These are phyloP conservation scores for Monilinia aucupariae DNA, from an alignment of 2,329 filamentous ascomycete genomes.

Conservation along the genomic window DNA sequence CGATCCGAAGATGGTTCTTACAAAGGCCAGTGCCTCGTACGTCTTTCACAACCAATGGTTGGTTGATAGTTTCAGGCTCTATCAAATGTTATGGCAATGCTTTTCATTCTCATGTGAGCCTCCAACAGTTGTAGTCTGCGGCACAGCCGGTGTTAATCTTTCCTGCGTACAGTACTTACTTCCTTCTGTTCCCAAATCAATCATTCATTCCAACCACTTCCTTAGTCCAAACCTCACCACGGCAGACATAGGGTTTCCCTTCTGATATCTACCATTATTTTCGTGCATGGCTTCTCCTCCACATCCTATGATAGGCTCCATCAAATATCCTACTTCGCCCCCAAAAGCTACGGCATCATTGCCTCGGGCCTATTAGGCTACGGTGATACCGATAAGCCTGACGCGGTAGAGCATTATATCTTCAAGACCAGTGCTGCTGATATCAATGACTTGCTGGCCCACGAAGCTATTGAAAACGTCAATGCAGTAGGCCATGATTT, in stretches of 20 bases:
- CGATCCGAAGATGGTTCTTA: background rate
- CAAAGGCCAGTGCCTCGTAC: background rate
- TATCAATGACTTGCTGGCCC: conserved; percentile 34
- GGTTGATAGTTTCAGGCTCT: too few relatives aligned
- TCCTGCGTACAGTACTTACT: background rate
- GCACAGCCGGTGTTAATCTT: background rate
- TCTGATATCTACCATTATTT: conserved; percentile 30
- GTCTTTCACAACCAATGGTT: background rate
- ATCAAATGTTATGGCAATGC: background rate
- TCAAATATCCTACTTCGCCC: conserved; percentile 24
- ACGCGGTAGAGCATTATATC: conserved; percentile 30
- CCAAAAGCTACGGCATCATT: conserved; percentile 40
- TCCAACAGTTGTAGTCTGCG: too few relatives aligned
- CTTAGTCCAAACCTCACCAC: too few relatives aligned
- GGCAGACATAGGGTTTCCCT: too few relatives aligned
- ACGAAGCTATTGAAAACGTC: conserved; percentile 19
- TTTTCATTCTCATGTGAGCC: background rate
- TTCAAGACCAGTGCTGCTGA: conserved; percentile 34
- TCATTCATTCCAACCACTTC: too few relatives aligned
- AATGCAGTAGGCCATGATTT: conserved; percentile 20
- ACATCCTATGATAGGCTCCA: conserved; percentile 40
- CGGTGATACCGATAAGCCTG: conserved; percentile 36
- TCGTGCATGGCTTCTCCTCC: conserved; percentile 46
- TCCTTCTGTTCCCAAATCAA: background rate
- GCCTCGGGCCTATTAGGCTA: conserved; percentile 41